Evolutionary conservation across 371 early-diverging fungal species (phyloP).

Genomic region (Mucor circinelloides): DNA sequence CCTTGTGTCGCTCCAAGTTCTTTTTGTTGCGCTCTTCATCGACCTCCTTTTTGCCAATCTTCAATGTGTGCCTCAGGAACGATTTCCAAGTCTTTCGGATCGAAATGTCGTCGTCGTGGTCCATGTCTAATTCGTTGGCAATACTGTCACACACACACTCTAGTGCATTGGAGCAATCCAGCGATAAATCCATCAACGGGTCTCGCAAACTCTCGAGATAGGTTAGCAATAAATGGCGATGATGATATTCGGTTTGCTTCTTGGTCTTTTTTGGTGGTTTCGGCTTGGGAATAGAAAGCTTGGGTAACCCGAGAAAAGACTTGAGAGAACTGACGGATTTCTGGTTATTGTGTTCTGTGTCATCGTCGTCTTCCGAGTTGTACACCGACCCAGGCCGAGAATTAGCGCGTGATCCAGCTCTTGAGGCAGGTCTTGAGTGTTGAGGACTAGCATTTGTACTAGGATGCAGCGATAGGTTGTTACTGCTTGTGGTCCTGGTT

Average conservation of each 20-base stretch:
- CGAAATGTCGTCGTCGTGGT: constrained; percentile 45
- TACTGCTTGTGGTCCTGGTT: not conserved
- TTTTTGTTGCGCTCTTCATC: constrained; percentile 4
- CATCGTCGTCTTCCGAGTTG: constrained; percentile 28
- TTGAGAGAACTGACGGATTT: constrained; percentile 39
- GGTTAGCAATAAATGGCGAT: constrained; percentile 55
- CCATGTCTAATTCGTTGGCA: constrained; percentile 48
- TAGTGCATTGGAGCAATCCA: constrained; percentile 50
- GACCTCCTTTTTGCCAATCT: constrained; percentile 19
- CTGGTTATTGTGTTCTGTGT: constrained; percentile 39
- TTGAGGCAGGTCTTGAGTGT: constrained; percentile 8
- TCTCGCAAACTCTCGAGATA: constrained; percentile 59
- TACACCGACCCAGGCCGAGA: constrained; percentile 18
- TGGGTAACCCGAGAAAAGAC: constrained; percentile 35
- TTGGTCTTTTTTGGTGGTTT: constrained; percentile 43
- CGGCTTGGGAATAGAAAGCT: constrained; percentile 20
- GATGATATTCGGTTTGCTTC: constrained; percentile 54
- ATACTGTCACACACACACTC: constrained; percentile 52
- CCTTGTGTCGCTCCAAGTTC: constrained; percentile 16
- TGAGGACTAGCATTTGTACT: constrained; percentile 1
- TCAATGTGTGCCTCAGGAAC: constrained; percentile 33
- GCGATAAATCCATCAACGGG: constrained; percentile 55
- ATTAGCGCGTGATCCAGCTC: constrained; percentile 4
- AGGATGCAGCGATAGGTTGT: not conserved
- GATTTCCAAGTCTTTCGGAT: constrained; percentile 41